Evolutionary conservation across 106 monocot genomes (phyloP).

Genomic region (Acorus calamus): DNA sequence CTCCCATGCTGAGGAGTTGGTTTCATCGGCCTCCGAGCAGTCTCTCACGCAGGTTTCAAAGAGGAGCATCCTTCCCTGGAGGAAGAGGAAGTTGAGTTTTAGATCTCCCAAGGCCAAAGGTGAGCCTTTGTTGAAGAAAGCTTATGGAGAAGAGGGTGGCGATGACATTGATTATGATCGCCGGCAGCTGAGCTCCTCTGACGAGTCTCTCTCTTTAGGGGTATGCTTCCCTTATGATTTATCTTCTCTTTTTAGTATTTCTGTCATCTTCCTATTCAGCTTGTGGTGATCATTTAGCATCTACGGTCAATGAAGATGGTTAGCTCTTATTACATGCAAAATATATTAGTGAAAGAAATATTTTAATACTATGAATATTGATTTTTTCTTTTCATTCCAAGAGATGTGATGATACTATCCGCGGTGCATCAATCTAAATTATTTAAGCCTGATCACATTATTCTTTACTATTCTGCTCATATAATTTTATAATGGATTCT

Average conservation of each 20-base stretch:
- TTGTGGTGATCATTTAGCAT: no score
- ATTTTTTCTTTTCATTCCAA: no score
- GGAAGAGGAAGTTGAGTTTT: constrained; percentile 34
- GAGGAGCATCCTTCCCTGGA: constrained; percentile 64
- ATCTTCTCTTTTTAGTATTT: not conserved
- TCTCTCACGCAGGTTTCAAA: constrained; percentile 18
- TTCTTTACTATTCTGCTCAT: no score
- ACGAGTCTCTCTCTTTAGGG: constrained; percentile 40
- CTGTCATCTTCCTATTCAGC: no score
- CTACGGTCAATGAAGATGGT: no score
- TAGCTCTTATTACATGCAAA: no score
- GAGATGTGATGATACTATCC: no score
- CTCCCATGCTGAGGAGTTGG: constrained; percentile 22
- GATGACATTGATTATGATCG: constrained; percentile 86
- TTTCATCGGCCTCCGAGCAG: constrained; percentile 19
- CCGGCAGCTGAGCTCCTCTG: constrained; percentile 59
- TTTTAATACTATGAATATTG: no score
- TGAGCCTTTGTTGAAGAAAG: constrained; percentile 68
- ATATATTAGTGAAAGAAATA: no score
- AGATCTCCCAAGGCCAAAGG: constrained; percentile 58
- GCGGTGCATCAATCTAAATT: no score
- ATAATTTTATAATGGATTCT: no score
- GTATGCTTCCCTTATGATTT: constrained; percentile 17
- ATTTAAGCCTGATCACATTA: no score
- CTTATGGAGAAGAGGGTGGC: constrained; percentile 60